Percentiles rank a stretch among this genome's conserved stretches.
phyloP scores from a whole-genome alignment of 2,329 filamentous ascomycete species.

The Exophiala viscosa region DNA sequence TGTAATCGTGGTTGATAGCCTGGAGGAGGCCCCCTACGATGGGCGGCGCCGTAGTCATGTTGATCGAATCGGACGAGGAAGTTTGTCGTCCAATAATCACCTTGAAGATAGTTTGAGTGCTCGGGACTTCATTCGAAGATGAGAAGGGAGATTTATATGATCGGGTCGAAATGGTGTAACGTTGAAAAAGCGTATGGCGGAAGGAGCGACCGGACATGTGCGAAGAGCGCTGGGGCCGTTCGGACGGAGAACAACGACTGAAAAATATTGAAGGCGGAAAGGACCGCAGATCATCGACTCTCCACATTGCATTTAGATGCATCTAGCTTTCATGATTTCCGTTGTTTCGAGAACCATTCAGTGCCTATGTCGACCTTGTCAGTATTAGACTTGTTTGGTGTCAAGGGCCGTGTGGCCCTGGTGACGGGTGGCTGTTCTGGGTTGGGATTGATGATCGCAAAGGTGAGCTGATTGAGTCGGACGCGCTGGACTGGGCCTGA shows the following conservation, averaged over 20 bases:
- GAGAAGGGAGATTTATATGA: background rate
- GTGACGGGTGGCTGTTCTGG: conserved; percentile 47
- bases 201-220: conserved; percentile 15
- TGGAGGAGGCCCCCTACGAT: conserved; percentile 12
- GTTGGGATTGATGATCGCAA: conserved; percentile 47
- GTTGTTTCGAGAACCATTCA: background rate
- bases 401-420: conserved; percentile 44
- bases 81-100: too few species aligned
- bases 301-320: background rate
- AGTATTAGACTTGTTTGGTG: conserved; percentile 30
- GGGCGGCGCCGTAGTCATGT: background rate
- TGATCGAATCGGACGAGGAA: background rate
- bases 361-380: conserved; percentile 14
- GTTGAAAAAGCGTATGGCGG: conserved; percentile 2
- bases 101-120: background rate
- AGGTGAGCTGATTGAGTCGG: conserved; percentile 30
- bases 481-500: background rate
- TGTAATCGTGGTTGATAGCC: conserved; percentile 15
- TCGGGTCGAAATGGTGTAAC: too few species aligned
- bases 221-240: background rate
- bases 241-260: conserved; percentile 4
- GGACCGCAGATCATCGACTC: background rate
- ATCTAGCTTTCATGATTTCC: background rate
- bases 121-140: background rate
- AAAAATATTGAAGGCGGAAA: background rate